Percentiles rank a stretch among this genome's conserved stretches.
Conservation (phyloP, 2,329 filamentous ascomycete genomes). For the Penicillium sp. region DNA sequence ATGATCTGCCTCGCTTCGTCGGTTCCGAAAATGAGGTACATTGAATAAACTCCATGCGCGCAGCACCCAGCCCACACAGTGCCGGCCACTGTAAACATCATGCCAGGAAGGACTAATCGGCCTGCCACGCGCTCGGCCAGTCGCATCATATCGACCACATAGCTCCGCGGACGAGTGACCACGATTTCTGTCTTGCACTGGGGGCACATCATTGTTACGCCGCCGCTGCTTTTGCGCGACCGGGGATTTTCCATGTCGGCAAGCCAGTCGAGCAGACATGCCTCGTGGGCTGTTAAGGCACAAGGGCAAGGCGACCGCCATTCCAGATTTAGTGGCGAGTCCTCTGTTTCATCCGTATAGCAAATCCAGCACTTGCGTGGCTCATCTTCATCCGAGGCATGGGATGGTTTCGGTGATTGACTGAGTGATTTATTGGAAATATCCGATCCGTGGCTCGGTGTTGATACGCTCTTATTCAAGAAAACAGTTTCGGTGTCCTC, state of each 20-base stretch:
- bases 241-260: constrained; percentile 74
- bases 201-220: constrained; percentile 72
- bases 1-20: constrained; percentile 60
- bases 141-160: constrained; percentile 66
- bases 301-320: constrained; percentile 93
- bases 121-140: constrained; percentile 56
- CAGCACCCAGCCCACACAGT: constrained; percentile 53
- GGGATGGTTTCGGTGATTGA: constrained; percentile 12
- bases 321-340: constrained; percentile 55
- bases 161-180: constrained; percentile 71
- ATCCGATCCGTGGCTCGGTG: constrained; percentile 13
- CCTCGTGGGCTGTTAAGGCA: constrained; percentile 84
- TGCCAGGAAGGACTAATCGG: constrained; percentile 63
- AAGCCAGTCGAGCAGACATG: constrained; percentile 87
- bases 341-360: constrained; percentile 64
- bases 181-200: constrained; percentile 83
- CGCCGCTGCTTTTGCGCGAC: constrained; percentile 48
- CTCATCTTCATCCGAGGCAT: constrained; percentile 29
- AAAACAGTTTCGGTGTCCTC: constrained; percentile 33
- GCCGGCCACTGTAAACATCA: constrained; percentile 51
- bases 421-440: constrained; percentile 18
- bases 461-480: constrained; percentile 24
- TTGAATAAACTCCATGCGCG: constrained; percentile 60
- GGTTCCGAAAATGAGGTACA: constrained; percentile 64
- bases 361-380: constrained; percentile 66